phyloP scores from a whole-genome alignment of 306 rosid genomes.

The Casuarina equisetifolia region DNA sequence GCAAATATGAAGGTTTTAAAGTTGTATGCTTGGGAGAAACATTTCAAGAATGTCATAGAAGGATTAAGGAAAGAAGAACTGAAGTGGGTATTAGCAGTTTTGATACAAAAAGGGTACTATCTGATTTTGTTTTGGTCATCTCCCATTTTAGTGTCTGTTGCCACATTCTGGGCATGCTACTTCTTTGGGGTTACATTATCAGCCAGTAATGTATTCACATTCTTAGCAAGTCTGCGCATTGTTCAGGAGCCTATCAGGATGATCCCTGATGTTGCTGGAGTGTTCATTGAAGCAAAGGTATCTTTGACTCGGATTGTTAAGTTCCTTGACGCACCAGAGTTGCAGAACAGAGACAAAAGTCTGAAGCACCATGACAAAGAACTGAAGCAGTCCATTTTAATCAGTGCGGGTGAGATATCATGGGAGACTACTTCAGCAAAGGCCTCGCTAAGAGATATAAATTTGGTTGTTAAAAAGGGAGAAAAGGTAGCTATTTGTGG shows the following conservation, averaged over 20 bases:
- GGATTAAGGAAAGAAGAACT: conserved; percentile 27
- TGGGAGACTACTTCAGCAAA: conserved; percentile 27
- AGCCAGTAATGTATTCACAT: conserved; percentile 27
- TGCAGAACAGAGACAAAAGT: conserved; percentile 20
- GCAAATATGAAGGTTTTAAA: conserved; percentile 39
- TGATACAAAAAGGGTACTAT: conserved; percentile 22
- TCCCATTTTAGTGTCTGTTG: conserved; percentile 23
- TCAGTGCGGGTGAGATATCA: conserved; percentile 24
- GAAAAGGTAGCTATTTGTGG: conserved; percentile 40
- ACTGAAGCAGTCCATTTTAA: conserved; percentile 15
- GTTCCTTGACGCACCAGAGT: conserved; percentile 33
- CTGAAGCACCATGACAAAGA: not conserved
- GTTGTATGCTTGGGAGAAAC: conserved; percentile 40
- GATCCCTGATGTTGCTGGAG: conserved; percentile 29
- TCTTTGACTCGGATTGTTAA: conserved; percentile 28
- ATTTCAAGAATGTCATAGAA: conserved; percentile 24
- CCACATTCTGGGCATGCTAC: conserved; percentile 36
- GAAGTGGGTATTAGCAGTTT: conserved; percentile 8
- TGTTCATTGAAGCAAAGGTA: conserved; percentile 35
- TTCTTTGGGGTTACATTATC: conserved; percentile 26
- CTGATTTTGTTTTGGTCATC: conserved; percentile 31
- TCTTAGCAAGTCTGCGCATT: conserved; percentile 33
- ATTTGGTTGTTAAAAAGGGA: conserved; percentile 25
- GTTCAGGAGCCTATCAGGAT: conserved; percentile 36
- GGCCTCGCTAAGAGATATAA: conserved; percentile 22